These are phyloP conservation scores for Peronospora belbahrii DNA, from an alignment of 352 stramenopile genomes.

Conservation along the genomic window DNA sequence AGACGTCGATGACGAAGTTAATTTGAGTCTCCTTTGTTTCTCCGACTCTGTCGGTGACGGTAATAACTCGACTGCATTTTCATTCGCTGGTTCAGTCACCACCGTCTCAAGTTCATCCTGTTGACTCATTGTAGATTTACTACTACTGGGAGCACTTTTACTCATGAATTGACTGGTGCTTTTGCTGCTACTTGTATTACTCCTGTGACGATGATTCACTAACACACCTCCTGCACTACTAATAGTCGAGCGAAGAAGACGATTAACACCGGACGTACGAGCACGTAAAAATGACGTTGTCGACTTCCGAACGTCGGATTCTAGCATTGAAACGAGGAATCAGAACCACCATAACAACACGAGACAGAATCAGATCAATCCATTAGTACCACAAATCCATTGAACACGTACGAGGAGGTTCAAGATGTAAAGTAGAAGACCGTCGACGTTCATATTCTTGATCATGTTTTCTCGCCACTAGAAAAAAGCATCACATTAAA, in stretches of 20 bases:
- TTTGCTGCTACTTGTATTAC: slow-evolving; percentile 4
- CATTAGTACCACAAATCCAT: too few relatives aligned
- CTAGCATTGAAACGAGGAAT: too few relatives aligned
- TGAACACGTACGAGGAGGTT: slow-evolving; percentile 43
- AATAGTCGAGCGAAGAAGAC: slow-evolving; percentile 41
- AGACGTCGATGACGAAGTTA: slow-evolving; percentile 3
- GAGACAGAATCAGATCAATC: too few relatives aligned
- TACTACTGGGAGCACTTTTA: slow-evolving; percentile 17
- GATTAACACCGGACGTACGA: slow-evolving; percentile 54
- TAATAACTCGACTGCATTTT: slow-evolving; percentile 6
- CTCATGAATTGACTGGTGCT: slow-evolving; percentile 9
- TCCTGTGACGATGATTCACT: slow-evolving; percentile 7
- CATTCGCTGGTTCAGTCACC: slow-evolving; percentile 5
- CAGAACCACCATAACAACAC: too few relatives aligned
- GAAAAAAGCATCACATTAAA: slow-evolving; percentile 6
- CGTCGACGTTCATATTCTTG: slow-evolving; percentile 48
- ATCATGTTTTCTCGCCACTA: slow-evolving; percentile 59
- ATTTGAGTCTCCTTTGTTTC: background rate
- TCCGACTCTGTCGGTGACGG: slow-evolving; percentile 13
- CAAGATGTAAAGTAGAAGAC: slow-evolving; percentile 45
- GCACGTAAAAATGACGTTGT: slow-evolving; percentile 46
- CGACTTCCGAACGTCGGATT: slow-evolving; percentile 39
- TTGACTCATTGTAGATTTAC: slow-evolving; percentile 8
- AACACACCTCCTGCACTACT: slow-evolving; percentile 22
- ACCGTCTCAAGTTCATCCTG: slow-evolving; percentile 5